phyloP scores from a whole-genome alignment of 2,329 filamentous ascomycete species.

The Aspergillus melleus region DNA sequence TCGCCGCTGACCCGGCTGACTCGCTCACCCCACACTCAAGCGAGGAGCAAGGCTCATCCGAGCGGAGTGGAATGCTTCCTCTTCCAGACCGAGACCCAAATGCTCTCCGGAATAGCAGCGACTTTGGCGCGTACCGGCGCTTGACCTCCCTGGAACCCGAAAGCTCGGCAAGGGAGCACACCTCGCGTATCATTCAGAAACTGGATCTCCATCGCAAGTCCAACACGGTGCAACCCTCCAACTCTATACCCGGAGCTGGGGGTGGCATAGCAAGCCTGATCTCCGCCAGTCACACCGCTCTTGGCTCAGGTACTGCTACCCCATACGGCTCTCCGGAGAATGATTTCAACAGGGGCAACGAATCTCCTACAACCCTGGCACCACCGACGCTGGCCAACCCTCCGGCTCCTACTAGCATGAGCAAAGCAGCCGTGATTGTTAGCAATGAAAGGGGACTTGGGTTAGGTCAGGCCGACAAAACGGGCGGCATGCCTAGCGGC shows the following conservation, averaged over 20 bases:
- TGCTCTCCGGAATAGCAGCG: conserved; percentile 67
- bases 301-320: conserved; percentile 62
- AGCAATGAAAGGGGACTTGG: conserved; percentile 73
- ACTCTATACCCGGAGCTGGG: conserved; percentile 46
- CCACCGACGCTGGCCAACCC: conserved; percentile 80
- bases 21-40: conserved; percentile 57
- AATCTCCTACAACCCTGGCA: conserved; percentile 66
- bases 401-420: conserved; percentile 80
- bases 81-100: conserved; percentile 63
- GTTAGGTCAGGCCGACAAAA: conserved; percentile 59
- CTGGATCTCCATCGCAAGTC: conserved; percentile 84
- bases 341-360: conserved; percentile 38
- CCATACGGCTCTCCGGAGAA: conserved; percentile 39
- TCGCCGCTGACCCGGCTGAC: conserved; percentile 76
- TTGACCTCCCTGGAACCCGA: conserved; percentile 59
- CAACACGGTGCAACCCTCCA: conserved; percentile 51
- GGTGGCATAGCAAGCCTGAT: conserved; percentile 81
- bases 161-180: conserved; percentile 69
- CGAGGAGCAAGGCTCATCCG: conserved; percentile 57
- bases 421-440: conserved; percentile 78
- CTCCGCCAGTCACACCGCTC: conserved; percentile 75
- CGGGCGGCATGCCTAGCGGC: conserved; percentile 75
- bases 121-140: conserved; percentile 56
- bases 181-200: conserved; percentile 87
- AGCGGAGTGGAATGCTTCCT: conserved; percentile 65